Percentiles rank a stretch among this genome's conserved stretches.
These are phyloP conservation scores for Umbelopsis sp. DNA, from an alignment of 192 early-diverging fungal species.

Conservation along the genomic window DNA sequence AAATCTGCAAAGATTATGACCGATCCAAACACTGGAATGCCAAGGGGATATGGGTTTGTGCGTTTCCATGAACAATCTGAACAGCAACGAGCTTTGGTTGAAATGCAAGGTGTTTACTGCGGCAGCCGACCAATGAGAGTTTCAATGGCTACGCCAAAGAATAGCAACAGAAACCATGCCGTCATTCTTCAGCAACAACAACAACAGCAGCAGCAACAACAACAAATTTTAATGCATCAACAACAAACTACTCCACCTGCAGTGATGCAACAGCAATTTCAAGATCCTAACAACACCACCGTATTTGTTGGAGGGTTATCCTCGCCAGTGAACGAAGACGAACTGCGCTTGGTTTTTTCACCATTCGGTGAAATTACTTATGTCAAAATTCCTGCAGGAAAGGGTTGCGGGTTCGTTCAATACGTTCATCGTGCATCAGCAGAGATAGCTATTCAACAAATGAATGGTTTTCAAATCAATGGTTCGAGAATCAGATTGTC, in stretches of 20 bases:
- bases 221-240: conserved; percentile 35
- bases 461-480: conserved; percentile 89
- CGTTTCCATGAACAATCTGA: conserved; percentile 87
- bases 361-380: conserved; percentile 91
- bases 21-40: conserved; percentile 79
- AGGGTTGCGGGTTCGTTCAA: conserved; percentile 96
- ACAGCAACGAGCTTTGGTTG: conserved; percentile 83
- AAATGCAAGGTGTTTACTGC: conserved; percentile 86
- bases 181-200: conserved; percentile 14
- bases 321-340: conserved; percentile 82
- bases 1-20: conserved; percentile 94
- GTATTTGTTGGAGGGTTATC: conserved; percentile 96
- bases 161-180: conserved; percentile 75
- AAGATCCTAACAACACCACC: conserved; percentile 92
- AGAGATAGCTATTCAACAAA: conserved; percentile 86
- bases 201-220: conserved; percentile 30
- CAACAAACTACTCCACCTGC: conserved; percentile 37
- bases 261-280: conserved; percentile 43
- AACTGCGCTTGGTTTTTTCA: conserved; percentile 80
- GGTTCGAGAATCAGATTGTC: conserved; percentile 56
- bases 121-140: conserved; percentile 92
- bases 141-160: conserved; percentile 89
- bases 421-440: conserved; percentile 83
- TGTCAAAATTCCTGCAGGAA: conserved; percentile 93
- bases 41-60: conserved; percentile 95